Conservation (phyloP, 805 yeast species). For the Wickerhamiella sorbophila region DNA sequence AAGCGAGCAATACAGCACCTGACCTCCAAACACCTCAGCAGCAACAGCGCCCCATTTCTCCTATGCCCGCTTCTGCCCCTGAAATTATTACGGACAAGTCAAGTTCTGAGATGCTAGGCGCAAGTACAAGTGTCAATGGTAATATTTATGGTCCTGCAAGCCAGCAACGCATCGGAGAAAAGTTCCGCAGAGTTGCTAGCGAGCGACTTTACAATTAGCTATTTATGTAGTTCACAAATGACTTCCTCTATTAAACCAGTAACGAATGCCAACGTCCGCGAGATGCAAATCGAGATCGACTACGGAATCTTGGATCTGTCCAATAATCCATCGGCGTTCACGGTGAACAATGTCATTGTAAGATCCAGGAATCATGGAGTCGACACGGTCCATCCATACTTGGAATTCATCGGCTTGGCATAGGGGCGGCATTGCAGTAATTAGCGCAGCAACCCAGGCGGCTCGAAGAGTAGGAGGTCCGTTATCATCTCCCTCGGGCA, state of each 20-base stretch:
- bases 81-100: no score
- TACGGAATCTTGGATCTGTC: slow-evolving; percentile 12
- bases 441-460: slow-evolving; percentile 33
- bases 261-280: slow-evolving; percentile 22
- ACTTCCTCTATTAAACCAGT: slow-evolving; percentile 18
- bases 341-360: slow-evolving; percentile 5
- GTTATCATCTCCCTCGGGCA: neutral
- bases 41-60: no score
- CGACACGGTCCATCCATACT: slow-evolving; percentile 34
- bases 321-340: slow-evolving; percentile 14
- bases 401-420: slow-evolving; percentile 29
- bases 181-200: slow-evolving; percentile 2
- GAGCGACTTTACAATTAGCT: slow-evolving; percentile 7
- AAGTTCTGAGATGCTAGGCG: no score
- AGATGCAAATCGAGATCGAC: slow-evolving; percentile 14
- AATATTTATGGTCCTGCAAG: slow-evolving; percentile 1
- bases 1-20: no score
- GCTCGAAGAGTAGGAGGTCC: slow-evolving; percentile 30
- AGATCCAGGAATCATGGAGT: slow-evolving; percentile 24
- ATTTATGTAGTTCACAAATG: neutral
- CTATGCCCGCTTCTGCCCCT: no score
- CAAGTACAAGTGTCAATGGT: neutral
- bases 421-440: slow-evolving; percentile 40
- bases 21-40: no score
- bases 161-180: slow-evolving; percentile 7